Evolutionary conservation across 2,329 filamentous ascomycete genomes (phyloP).

Genomic region (Alternaria sp.): DNA sequence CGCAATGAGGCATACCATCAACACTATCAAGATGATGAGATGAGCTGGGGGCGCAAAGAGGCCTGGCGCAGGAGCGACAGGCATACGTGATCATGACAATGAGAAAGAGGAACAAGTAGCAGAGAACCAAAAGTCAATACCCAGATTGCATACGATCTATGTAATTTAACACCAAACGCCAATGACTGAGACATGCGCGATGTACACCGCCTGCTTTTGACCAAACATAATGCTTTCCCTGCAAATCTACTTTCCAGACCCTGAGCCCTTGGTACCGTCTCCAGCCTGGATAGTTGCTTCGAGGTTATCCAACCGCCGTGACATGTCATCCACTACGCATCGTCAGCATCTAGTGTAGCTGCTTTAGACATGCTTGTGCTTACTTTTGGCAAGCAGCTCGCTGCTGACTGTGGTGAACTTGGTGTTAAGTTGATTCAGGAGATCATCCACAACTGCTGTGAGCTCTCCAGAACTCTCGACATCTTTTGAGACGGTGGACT

Average conservation of each 20-base stretch:
- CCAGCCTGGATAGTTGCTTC: slow-evolving; percentile 73
- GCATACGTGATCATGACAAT: slow-evolving; percentile 25
- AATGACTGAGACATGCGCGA: not conserved
- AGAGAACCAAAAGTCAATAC: slow-evolving; percentile 5
- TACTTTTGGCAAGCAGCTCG: slow-evolving; percentile 89
- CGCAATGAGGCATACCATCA: not conserved
- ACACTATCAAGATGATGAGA: not conserved
- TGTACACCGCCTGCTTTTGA: not conserved
- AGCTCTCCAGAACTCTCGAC: slow-evolving; percentile 63
- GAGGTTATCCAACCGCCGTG: slow-evolving; percentile 80
- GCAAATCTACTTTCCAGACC: slow-evolving; percentile 28
- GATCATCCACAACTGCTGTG: slow-evolving; percentile 80
- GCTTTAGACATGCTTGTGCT: slow-evolving; percentile 40
- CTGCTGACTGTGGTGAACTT: slow-evolving; percentile 86
- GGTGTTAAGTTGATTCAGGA: slow-evolving; percentile 81
- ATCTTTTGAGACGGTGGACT: slow-evolving; percentile 27
- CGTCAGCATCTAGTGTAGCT: not conserved
- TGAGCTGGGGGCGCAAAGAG: not conserved
- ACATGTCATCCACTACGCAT: slow-evolving; percentile 88
- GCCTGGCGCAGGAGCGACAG: slow-evolving; percentile 3
- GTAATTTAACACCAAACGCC: not conserved
- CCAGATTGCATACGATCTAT: slow-evolving; percentile 4
- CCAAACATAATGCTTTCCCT: not conserved
- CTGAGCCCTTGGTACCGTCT: slow-evolving; percentile 46
- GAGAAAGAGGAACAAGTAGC: slow-evolving; percentile 7